Conservation (phyloP, 495 filamentous ascomycete species). For the Trichocladium uniseriatum region DNA sequence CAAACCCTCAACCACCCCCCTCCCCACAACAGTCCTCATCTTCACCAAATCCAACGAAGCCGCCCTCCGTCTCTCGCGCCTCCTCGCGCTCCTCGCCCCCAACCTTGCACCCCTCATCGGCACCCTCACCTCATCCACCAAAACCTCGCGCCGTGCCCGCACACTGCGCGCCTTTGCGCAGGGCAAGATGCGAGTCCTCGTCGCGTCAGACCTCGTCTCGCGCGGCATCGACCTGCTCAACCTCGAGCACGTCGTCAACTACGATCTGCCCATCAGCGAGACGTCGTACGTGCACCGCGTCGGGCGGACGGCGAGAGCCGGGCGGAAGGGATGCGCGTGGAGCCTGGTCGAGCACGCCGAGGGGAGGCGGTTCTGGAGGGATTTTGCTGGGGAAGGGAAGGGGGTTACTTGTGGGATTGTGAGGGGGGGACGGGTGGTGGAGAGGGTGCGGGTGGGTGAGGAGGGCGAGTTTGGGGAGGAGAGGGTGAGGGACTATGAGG, state of each 20-base stretch:
- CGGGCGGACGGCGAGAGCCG: conserved; percentile 81
- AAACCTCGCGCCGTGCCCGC: conserved; percentile 49
- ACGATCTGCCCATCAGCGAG: conserved; percentile 75
- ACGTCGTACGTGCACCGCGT: conserved; percentile 88
- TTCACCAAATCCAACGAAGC: conserved; percentile 85
- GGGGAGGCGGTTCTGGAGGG: conserved; percentile 77
- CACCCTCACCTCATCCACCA: conserved; percentile 66
- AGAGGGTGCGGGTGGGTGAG: conserved; percentile 20
- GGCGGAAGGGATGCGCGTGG: conserved; percentile 68
- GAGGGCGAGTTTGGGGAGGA: conserved; percentile 39
- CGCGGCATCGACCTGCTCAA: conserved; percentile 81
- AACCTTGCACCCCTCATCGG: conserved; percentile 46
- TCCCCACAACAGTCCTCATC: conserved; percentile 52
- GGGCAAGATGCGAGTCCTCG: conserved; percentile 59
- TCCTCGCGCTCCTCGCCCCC: conserved; percentile 62
- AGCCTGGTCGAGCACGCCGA: conserved; percentile 70
- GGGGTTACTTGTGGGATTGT: conserved; percentile 18
- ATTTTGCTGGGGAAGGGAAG: conserved; percentile 48
- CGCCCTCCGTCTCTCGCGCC: conserved; percentile 66
- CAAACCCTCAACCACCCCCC: not conserved
- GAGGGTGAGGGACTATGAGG: conserved; percentile 49
- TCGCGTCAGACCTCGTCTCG: conserved; percentile 85
- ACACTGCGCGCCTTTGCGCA: conserved; percentile 54
- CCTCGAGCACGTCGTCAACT: conserved; percentile 82
- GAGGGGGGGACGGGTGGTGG: conserved; percentile 15